Evolutionary conservation across 768 basidiomycete species (phyloP), one percentile per base, ranked within the genome.

Genomic region (Suillus plorans): DNA sequence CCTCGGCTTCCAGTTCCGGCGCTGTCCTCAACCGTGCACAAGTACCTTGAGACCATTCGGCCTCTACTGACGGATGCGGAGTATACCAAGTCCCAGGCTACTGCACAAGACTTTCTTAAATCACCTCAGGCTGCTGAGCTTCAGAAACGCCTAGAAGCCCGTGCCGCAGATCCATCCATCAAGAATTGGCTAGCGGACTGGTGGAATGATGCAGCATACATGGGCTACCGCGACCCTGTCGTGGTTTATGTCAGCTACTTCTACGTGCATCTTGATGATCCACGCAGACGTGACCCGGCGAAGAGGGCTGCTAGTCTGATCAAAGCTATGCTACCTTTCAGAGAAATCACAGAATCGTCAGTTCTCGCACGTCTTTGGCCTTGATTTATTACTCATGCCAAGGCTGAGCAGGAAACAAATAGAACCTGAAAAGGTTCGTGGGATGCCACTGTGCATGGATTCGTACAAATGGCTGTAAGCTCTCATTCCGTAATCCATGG

Each of bases 131-230:
- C 87, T 1, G 81, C 84, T 18, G 85, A 87, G 63, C 84, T 99
- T 14, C 97, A 99, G 78, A 76, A 80, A 42, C 83, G 97, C 3
- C 82, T 99, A 41, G 82, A 93, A 72, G 82, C 85, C 25, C 86
- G 95, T 2, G 94, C 95, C 0, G 81, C 82, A 0, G 81, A 86
- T 31, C 84, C 86, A 1, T 76, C 77, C 20, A 76, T 79, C 61
- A 81, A 80, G 70, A 95, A 84, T 80, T 99, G 97, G 97, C 82
- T 99, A n/a, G 84, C 86, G 56, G 94, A 97, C 60, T 99, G 97
- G 97, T 99, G 97, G 97, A 96, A 99, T 77, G 94, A 97, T 42
- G 85, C 76, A 5, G 96, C 96, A 20, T 93, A 92, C 74, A 89
- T 94, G 90, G 89, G 80, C 7, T 93, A 92, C 72, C 85, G 93